Base-by-base conservation (phyloP, 2,329 filamentous ascomycete genomes). In the Clonostachys byssicola region DNA sequence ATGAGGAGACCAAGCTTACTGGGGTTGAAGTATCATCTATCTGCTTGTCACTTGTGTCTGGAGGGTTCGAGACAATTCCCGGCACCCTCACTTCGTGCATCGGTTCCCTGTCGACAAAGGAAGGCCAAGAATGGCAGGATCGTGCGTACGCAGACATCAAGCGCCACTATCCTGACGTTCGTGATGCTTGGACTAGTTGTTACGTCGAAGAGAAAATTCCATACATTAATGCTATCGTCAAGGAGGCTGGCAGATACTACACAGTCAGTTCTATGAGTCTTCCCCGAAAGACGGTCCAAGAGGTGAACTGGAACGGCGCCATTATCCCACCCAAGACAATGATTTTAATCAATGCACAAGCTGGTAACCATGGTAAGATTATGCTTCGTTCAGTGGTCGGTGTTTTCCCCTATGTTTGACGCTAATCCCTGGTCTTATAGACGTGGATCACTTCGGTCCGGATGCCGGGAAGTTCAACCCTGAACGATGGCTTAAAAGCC, bases 271-370 rank as follows among this genome's bases (percentile, higher is more conserved):
- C 72, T 3, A 78, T 80, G 74, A 73, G 68, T 51, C 56, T 79
- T 35, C 76, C 76, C 0, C 56, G 76, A 12, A 75, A 75, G 58
- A 77, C 75, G 0, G 70, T 74, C 16, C 66, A 62, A 0, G 73
- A 77, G 40, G 67, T 80, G 10, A 60, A 71, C 34, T 78, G 74
- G 74, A 68, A 77, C 33, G 73, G 74, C 1, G 73, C 73, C 1
- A 64, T 66, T 7, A 78, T 79, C 40, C 75, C 75, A 0, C 62
- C 70, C 3, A 72, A 74, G 48, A 78, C 74, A 0, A 78, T 79
- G 73, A 67, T 78, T 2, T 60, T 79, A 46, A 74, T 79, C 53
- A 78, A 80, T 52, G 73, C 75, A 1, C 75, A 79, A 53, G 77
- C 76, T 18, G 75, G 68, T 0, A 79, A 79, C 51, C 76, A 79